phyloP scores from a whole-genome alignment of 2,329 filamentous ascomycete species.

The Fonsecaea multimorphosa region DNA sequence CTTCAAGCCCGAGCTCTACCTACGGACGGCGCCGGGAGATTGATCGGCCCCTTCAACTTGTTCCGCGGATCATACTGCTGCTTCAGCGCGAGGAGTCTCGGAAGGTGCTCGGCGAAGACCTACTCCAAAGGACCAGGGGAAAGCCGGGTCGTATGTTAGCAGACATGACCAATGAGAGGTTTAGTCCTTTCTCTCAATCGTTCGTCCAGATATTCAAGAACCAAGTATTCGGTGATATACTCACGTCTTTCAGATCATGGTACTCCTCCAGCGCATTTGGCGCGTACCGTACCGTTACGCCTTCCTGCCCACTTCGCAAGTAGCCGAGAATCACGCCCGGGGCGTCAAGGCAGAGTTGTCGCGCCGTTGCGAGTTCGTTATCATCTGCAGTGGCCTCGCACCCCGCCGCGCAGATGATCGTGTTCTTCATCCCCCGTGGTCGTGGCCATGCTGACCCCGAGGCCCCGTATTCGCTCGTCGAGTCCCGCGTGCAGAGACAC shows the following conservation, averaged over 20 bases:
- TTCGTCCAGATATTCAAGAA: background rate
- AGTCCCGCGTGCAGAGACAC: conserved; percentile 26
- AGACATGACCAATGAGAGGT: no score
- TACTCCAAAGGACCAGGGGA: background rate
- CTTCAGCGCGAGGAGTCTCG: conserved; percentile 9
- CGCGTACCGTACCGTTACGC: conserved; percentile 4
- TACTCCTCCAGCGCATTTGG: conserved; percentile 30
- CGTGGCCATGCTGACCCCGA: conserved; percentile 21
- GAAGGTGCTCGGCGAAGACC: conserved; percentile 18
- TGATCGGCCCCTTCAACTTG: conserved; percentile 18
- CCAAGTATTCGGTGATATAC: no score
- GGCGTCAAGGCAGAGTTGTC: conserved; percentile 9
- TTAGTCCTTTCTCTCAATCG: no score
- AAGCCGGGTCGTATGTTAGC: background rate
- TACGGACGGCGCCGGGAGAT: no score
- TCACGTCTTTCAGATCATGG: conserved; percentile 24
- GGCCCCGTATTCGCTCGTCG: conserved; percentile 7
- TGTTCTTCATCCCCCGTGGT: conserved; percentile 20
- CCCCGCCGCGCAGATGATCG: conserved; percentile 22
- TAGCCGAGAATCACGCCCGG: conserved; percentile 4
- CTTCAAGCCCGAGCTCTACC: no score
- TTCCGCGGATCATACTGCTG: conserved; percentile 14
- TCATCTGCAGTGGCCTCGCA: conserved; percentile 8
- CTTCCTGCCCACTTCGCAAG: background rate
- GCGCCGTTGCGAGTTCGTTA: conserved; percentile 17